phyloP scores from a whole-genome alignment of 169 alveolate species.

The Cryptosporidium baileyi region DNA sequence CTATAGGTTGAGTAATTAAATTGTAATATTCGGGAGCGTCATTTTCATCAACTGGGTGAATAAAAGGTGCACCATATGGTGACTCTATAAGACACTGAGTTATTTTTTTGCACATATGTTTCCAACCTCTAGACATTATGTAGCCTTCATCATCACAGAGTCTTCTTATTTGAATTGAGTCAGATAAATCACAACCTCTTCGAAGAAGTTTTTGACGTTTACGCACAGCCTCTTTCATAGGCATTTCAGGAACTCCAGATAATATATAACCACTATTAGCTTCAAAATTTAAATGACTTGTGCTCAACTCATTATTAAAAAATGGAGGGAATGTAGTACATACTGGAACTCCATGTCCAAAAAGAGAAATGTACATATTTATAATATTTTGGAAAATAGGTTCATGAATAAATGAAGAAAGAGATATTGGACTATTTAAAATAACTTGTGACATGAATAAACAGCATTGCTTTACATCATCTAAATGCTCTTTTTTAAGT shows the following conservation, averaged over 20 bases:
- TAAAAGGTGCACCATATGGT: slow-evolving; percentile 66
- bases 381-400: slow-evolving; percentile 28
- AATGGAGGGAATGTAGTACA: not conserved
- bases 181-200: slow-evolving; percentile 46
- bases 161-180: slow-evolving; percentile 37
- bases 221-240: not conserved
- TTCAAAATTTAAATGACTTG: not conserved
- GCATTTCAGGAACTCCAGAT: slow-evolving; percentile 16
- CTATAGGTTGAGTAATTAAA: slow-evolving; percentile 43
- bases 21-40: slow-evolving; percentile 66
- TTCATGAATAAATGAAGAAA: slow-evolving; percentile 13
- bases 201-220: slow-evolving; percentile 21
- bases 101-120: slow-evolving; percentile 67
- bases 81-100: slow-evolving; percentile 61
- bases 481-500: not conserved
- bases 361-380: slow-evolving; percentile 23
- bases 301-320: not conserved
- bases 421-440: slow-evolving; percentile 53
- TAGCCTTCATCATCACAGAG: slow-evolving; percentile 54
- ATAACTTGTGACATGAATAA: slow-evolving; percentile 46
- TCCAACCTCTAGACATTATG: slow-evolving; percentile 62
- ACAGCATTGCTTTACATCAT: slow-evolving; percentile 48
- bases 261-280: slow-evolving; percentile 4
- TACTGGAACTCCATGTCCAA: slow-evolving; percentile 65
- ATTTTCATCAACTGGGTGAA: slow-evolving; percentile 63